Conservation (phyloP, 164 flowering plant species). For the Kalanchoe fedtschenkoi region DNA sequence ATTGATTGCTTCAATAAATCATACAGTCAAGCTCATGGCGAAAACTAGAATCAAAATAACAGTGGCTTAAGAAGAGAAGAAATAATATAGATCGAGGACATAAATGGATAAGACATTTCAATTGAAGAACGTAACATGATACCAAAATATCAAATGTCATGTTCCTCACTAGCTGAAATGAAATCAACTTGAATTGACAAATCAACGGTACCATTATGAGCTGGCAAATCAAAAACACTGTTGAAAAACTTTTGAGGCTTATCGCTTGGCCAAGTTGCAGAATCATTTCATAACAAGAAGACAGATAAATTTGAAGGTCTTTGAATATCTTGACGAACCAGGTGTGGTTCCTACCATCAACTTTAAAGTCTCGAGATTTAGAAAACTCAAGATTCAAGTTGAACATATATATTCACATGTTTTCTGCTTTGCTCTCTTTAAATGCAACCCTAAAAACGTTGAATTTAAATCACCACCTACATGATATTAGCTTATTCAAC, state of each 20-base stretch:
- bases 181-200: slow-evolving; percentile 1
- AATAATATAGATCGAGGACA: neutral
- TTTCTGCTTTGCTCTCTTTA: no score
- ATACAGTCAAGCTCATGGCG: no score
- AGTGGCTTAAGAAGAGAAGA: neutral
- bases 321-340: neutral
- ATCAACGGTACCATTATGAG: neutral
- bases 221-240: neutral
- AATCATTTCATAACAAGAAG: neutral
- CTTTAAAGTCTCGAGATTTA: no score
- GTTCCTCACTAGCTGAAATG: neutral
- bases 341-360: neutral
- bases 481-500: no score
- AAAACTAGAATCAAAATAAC: no score
- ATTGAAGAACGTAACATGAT: neutral
- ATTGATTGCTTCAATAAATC: no score
- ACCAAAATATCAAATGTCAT: neutral
- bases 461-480: no score
- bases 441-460: no score
- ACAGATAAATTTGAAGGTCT: neutral
- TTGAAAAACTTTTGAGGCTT: neutral
- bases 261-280: neutral
- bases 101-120: neutral
- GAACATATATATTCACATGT: no score
- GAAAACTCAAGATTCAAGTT: neutral